These are phyloP conservation scores for Russula compacta DNA, from an alignment of 768 basidiomycete genomes.

Conservation along the genomic window DNA sequence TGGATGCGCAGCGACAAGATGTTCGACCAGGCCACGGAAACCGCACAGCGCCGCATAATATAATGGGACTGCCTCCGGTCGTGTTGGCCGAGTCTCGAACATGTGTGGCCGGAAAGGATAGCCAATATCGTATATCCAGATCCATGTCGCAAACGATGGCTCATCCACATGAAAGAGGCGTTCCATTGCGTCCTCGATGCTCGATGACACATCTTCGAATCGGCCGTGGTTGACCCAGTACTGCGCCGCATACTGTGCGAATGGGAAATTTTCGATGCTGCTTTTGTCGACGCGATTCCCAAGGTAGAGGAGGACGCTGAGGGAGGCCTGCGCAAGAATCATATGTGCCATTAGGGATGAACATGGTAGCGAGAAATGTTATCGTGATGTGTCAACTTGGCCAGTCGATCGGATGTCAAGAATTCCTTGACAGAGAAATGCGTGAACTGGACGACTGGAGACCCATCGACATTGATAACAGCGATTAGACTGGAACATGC, in stretches of 20 bases:
- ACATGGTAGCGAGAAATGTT: neutral
- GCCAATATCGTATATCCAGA: slow-evolving; percentile 1
- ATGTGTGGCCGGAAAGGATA: neutral
- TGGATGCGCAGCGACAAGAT: neutral
- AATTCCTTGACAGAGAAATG: slow-evolving; percentile 5
- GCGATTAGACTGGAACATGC: slow-evolving; percentile 1
- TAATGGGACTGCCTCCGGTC: neutral
- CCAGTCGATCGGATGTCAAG: neutral
- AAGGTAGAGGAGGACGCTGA: too few relatives aligned
- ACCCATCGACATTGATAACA: neutral
- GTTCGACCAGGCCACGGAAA: neutral
- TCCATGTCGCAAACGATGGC: neutral
- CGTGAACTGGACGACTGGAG: neutral
- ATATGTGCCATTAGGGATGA: neutral
- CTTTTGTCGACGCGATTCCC: too few relatives aligned
- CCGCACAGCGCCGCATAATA: slow-evolving; percentile 3
- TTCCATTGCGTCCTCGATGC: neutral
- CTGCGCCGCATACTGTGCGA: slow-evolving; percentile 2
- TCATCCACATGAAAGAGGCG: neutral
- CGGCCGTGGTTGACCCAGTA: neutral
- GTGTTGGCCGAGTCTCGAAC: neutral
- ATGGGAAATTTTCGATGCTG: too few relatives aligned
- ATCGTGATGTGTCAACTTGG: neutral
- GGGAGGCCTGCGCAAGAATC: too few relatives aligned
- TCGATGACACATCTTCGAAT: neutral